Evolutionary conservation across 768 basidiomycete species (phyloP), one percentile per base, ranked within the genome.

Genomic region (Naganishia randhawae): DNA sequence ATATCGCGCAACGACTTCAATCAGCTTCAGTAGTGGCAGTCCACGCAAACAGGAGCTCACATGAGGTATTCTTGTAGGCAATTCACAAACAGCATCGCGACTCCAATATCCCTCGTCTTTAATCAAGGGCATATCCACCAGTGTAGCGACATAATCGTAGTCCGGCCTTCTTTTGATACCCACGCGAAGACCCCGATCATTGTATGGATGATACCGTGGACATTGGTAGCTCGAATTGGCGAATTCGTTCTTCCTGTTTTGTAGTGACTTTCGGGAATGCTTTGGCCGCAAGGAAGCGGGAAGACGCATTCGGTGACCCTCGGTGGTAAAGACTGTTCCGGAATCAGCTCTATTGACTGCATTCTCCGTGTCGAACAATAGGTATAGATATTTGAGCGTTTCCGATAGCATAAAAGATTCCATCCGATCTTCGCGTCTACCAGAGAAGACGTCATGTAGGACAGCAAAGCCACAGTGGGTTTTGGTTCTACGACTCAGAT

Each of bases 401-500:
- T 95, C 94, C 3, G 91, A 92, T 35, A 97, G 83, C n/a, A 86
- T 86, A 78, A 98, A 99, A 5, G 90, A 92, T 79, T 98, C 96
- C 96, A 98, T 98, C 69, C 95, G 85, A 74, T 98, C 92, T 71
- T 94, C 92, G 31, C 37, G 69, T 74, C 72, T 61, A 73, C 76
- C 67, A 16, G 77, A 76, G 48, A 88, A 83, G 2, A 97, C 84
- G 79, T 96, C 89, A 71, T 84, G 83, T 66, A 98, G 87, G 9
- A 90, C 88, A 6, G 89, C 85, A 51, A 98, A 83, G 1, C 95
- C 95, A 77, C 95, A 98, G 13, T 85, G 84, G 4, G 93, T 91
- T 79, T 87, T 90, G 19, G 91, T 83, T 53, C 92, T 85, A 11
- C 83, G 81, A 25, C 81, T 84, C 32, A 98, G 78, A 77, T 98